phyloP scores from a whole-genome alignment of 495 filamentous ascomycete genomes.

The Thozetella sp. region DNA sequence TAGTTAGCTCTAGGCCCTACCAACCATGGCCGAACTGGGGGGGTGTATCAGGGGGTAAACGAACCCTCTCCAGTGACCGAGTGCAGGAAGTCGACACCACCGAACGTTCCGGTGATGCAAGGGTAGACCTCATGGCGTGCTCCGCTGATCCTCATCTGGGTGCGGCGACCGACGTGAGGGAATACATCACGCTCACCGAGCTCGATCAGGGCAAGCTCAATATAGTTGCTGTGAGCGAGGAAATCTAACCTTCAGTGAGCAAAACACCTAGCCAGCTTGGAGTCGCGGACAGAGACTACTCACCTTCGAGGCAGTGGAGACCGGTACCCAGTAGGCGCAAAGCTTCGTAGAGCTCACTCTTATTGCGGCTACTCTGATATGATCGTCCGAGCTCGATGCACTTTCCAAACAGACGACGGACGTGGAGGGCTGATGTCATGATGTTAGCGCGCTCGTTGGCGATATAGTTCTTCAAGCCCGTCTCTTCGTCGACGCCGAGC shows the following conservation, averaged over 20 bases:
- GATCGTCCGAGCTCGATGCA: constrained; percentile 74
- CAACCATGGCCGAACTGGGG: too few species aligned
- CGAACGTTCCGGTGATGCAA: constrained; percentile 87
- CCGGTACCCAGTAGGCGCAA: constrained; percentile 84
- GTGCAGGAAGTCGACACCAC: constrained; percentile 84
- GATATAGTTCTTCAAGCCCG: constrained; percentile 92
- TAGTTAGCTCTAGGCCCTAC: not conserved
- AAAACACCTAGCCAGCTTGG: constrained; percentile 9
- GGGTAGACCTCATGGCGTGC: constrained; percentile 68
- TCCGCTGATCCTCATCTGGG: constrained; percentile 67
- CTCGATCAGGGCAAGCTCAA: constrained; percentile 82
- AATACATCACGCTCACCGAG: constrained; percentile 79
- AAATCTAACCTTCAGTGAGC: constrained; percentile 54
- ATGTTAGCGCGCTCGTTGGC: constrained; percentile 76
- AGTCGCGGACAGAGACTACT: not conserved
- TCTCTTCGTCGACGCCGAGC: constrained; percentile 72
- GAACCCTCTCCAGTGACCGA: constrained; percentile 79
- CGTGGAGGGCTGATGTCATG: constrained; percentile 73
- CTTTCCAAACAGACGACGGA: constrained; percentile 70
- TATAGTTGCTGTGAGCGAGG: constrained; percentile 90
- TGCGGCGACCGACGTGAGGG: constrained; percentile 78
- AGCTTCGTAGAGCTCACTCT: constrained; percentile 81
- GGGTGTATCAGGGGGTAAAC: not conserved
- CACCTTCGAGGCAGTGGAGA: constrained; percentile 83
- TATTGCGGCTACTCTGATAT: constrained; percentile 61